Evolutionary conservation across 768 basidiomycete genomes (phyloP).

Genomic region (Coprinopsis marcescibilis): DNA sequence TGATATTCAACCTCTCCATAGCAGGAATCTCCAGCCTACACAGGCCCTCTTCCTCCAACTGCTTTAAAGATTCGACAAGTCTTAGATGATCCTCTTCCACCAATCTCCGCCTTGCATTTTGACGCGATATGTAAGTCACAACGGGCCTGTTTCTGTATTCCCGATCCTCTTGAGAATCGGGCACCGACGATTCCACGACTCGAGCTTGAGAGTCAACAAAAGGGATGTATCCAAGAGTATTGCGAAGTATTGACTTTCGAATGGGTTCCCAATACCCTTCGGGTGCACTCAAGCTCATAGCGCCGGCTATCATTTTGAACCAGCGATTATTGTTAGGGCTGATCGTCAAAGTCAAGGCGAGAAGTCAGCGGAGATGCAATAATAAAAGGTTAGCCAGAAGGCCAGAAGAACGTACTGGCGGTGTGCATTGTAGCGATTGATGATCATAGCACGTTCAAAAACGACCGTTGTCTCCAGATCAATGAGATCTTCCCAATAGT

Average conservation of each 20-base stretch:
- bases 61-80: conserved; percentile 17
- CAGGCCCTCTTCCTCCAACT: conserved; percentile 17
- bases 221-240: conserved; percentile 27
- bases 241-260: conserved; percentile 21
- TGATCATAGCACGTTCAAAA: conserved; percentile 55
- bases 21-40: conserved; percentile 17
- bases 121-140: conserved; percentile 57
- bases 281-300: conserved; percentile 24
- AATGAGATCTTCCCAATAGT: conserved; percentile 60
- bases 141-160: conserved; percentile 22
- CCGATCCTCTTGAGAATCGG: background rate
- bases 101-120: conserved; percentile 24
- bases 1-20: conserved; percentile 17
- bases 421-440: conserved; percentile 62
- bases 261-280: conserved; percentile 30
- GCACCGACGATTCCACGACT: conserved; percentile 11
- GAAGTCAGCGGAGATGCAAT: background rate
- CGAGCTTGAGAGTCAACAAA: conserved; percentile 11
- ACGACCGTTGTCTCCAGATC: conserved; percentile 41
- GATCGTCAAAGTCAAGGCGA: conserved; percentile 6
- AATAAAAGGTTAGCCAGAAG: no score
- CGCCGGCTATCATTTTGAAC: conserved; percentile 31
- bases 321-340: conserved; percentile 24
- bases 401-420: conserved; percentile 22
- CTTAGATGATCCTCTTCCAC: conserved; percentile 17